Conservation (phyloP, 2,329 filamentous ascomycete genomes). For the Davidsoniella eucalypti region DNA sequence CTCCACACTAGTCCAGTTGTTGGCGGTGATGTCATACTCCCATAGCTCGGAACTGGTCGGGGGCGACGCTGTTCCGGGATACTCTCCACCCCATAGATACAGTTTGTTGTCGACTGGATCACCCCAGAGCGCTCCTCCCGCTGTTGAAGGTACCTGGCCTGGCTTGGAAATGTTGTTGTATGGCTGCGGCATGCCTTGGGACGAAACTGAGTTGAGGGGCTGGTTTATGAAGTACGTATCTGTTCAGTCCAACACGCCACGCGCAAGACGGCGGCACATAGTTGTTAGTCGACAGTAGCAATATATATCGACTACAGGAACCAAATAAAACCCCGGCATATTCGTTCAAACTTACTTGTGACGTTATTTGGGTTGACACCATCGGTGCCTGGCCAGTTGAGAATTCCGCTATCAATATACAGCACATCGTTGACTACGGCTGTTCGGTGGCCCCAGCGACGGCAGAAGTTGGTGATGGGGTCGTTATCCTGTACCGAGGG, state of each 20-base stretch:
- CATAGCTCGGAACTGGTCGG: slow-evolving; percentile 31
- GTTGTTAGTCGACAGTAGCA: too few species aligned
- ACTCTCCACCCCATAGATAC: slow-evolving; percentile 47
- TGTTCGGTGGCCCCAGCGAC: slow-evolving; percentile 41
- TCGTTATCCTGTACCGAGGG: slow-evolving; percentile 24
- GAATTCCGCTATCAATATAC: slow-evolving; percentile 45
- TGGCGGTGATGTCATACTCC: slow-evolving; percentile 38
- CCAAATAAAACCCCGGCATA: not conserved
- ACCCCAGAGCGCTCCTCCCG: slow-evolving; percentile 36
- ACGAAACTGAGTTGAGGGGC: slow-evolving; percentile 31
- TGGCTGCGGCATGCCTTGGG: slow-evolving; percentile 33
- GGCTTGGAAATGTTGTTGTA: slow-evolving; percentile 44
- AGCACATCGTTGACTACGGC: slow-evolving; percentile 40
- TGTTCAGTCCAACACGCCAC: not conserved
- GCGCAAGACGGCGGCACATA: too few species aligned
- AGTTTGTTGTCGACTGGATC: slow-evolving; percentile 47
- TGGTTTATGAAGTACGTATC: slow-evolving; percentile 32
- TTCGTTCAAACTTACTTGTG: slow-evolving; percentile 30
- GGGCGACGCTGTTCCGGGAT: slow-evolving; percentile 27
- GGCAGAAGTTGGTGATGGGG: slow-evolving; percentile 36
- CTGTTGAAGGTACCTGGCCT: slow-evolving; percentile 31
- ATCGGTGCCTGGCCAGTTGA: slow-evolving; percentile 36
- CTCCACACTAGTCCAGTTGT: slow-evolving; percentile 36
- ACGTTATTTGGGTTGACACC: slow-evolving; percentile 29
- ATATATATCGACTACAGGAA: not conserved